Base-by-base conservation (phyloP, 345 rosid genomes). In the Camelina neglecta region DNA sequence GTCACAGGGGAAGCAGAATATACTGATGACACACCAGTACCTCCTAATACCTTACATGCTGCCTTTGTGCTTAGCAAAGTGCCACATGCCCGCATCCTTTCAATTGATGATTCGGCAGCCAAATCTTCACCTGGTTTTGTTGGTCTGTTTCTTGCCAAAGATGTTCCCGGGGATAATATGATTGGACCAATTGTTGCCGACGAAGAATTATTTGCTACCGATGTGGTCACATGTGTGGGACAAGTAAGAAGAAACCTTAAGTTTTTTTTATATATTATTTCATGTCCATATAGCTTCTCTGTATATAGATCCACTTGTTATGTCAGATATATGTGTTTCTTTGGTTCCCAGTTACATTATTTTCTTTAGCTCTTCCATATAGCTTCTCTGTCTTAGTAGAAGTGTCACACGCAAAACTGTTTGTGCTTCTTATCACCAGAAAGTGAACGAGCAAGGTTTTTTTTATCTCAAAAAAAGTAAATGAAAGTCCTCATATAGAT, bases 1-100 rank as follows among this genome's bases (percentile, higher is more conserved):
- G 98, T 92, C 55, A 90, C 93, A 15, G 97, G 98, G 64, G 97
- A 92, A 75, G 98, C 98, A 5, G 97, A 94, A 80, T 94, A 94
- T 71, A 80, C 89, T 38, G 97, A 95, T 84, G 99, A 95, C 72
- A 72, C 85, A 11, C 86, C 89, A 11, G 76, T 92, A 83, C 90
- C 99, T 76, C 87, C 91, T 48, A 85, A 86, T 81, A 85, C 88
- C 53, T 69, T 95, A 77, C 95, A 95, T 78, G 99, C 90, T 80
- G 96, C 96, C 10, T 82, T 95, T 33, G 86, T 92, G 38, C 81
- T 95, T 75, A 95, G 99, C 89, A 81, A 75, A 80, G 84, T 86
- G 69, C 99, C 97, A 80, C 97, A 95, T 83, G 97, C 99, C 2
- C 86, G 89, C 21, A 81, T 95, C 53, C 78, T 87, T 62, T 82